These are phyloP conservation scores for Microglena sp. DNA, from an alignment of 139 green algal species.

Conservation along the genomic window DNA sequence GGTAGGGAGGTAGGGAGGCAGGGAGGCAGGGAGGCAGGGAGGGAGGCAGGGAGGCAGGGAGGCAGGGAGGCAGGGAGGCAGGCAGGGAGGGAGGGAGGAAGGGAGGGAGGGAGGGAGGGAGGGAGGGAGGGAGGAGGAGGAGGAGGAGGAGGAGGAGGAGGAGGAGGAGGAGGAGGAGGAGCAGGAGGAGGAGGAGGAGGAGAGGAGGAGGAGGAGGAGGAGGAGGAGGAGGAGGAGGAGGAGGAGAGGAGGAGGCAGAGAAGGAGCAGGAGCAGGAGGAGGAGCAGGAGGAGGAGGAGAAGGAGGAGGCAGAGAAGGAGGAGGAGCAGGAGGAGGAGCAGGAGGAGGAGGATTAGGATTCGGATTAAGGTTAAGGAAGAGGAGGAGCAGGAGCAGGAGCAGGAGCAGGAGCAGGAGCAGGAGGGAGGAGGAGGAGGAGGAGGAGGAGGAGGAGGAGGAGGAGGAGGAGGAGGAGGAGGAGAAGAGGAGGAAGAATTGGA, in stretches of 20 bases:
- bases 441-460: slow-evolving; percentile 4
- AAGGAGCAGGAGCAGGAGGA: background rate
- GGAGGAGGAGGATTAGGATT: background rate
- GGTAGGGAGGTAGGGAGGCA: too few species aligned
- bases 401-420: too few species aligned
- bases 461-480: slow-evolving; percentile 7
- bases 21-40: too few species aligned
- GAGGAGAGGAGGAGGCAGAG: background rate
- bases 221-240: background rate
- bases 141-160: background rate
- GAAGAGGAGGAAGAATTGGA: slow-evolving; percentile 2
- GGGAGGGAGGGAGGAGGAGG: too few species aligned
- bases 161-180: background rate
- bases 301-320: background rate
- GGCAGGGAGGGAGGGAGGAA: too few species aligned
- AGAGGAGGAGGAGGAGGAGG: background rate
- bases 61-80: too few species aligned
- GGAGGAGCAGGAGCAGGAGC: background rate
- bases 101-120: too few species aligned
- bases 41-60: too few species aligned
- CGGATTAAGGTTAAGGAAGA: background rate
- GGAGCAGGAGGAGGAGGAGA: background rate
- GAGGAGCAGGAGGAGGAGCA: background rate
- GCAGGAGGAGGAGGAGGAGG: background rate
- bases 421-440: background rate